Evolutionary conservation across 2,329 filamentous ascomycete species (phyloP), one percentile per base, ranked within the genome.

Genomic region (Pestalotiopsis sp.): DNA sequence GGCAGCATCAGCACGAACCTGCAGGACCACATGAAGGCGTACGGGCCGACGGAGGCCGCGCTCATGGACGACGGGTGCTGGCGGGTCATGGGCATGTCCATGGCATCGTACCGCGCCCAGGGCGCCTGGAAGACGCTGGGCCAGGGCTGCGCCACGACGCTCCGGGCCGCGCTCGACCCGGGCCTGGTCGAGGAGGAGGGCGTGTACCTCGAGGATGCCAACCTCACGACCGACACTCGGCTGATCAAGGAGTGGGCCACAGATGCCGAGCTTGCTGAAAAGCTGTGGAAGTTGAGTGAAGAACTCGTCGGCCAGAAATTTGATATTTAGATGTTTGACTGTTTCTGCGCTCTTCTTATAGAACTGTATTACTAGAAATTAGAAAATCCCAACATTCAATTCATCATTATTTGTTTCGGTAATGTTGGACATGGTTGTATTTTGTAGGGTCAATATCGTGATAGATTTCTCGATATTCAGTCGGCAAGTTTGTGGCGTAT

Each of bases 131-230:
- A 82, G 73, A 78, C 75, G 14, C 69, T 79, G 39, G 80, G 83
- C 72, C 79, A 84, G 72, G 83, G 83, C 4, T 79, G 79, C 66
- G 77, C 80, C 11, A 84, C 83, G 0, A 80, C 77, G 38, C 72
- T 85, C 12, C 78, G 81, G 17, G 82, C 83, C 6, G 83, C 81
- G 7, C 76, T 85, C 39, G 83, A 84, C 71, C 82, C 82, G 0
- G 74, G 72, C 4, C 72, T 85, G 57, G 72, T 73, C 20, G 74
- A 73, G 60, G 74, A 74, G 67, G 72, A 76, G 41, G 77, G 74
- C 2, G 68, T 78, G 7, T 82, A 77, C 61, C 67, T 84, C 41
- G 73, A 74, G 17, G 77, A 83, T 68, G 79, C 77, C 64, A 76
- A 81, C 58, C 41, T 77, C 31, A 72, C 70, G 3, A 77, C 74